Percentiles rank a stretch among this genome's conserved stretches.
phyloP scores from a whole-genome alignment of 805 yeast species.

The Isabelozyma heimii region DNA sequence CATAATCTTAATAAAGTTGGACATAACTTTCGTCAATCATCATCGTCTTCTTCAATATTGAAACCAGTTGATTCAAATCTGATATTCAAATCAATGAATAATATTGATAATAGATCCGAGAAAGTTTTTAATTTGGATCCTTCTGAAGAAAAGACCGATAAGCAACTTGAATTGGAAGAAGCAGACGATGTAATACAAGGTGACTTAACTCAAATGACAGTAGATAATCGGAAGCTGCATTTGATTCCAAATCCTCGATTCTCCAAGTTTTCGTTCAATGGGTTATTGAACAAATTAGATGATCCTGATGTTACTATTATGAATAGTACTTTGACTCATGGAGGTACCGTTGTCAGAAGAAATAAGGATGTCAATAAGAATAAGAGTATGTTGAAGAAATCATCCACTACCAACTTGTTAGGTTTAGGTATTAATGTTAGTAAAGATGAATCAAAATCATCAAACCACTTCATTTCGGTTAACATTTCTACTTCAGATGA shows the following conservation, averaged over 20 bases:
- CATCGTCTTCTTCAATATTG: background rate
- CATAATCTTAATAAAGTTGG: constrained; percentile 12
- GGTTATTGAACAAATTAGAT: constrained; percentile 18
- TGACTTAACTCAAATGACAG: constrained; percentile 5
- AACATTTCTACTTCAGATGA: constrained; percentile 9
- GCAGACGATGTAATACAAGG: constrained; percentile 2
- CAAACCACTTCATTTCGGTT: constrained; percentile 16
- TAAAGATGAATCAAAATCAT: background rate
- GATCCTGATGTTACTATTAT: constrained; percentile 8
- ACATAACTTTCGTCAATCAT: background rate
- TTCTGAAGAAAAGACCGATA: constrained; percentile 1
- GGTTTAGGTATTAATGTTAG: constrained; percentile 25
- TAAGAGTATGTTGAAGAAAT: constrained; percentile 12
- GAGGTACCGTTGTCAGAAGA: constrained; percentile 18
- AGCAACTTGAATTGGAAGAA: constrained; percentile 1
- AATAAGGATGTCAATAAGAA: background rate
- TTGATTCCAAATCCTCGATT: constrained; percentile 43
- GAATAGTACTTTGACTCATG: constrained; percentile 8
- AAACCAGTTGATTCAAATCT: constrained; percentile 9
- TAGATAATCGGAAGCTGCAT: constrained; percentile 4
- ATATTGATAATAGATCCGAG: background rate
- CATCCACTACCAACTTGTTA: constrained; percentile 19
- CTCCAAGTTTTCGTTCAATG: constrained; percentile 42
- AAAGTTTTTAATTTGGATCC: background rate
- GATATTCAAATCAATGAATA: background rate